A percentile compares a stretch with the other conserved stretches of the same genome.
Conservation (phyloP, 2,329 filamentous ascomycete genomes). For the Elsinoe perseae region DNA sequence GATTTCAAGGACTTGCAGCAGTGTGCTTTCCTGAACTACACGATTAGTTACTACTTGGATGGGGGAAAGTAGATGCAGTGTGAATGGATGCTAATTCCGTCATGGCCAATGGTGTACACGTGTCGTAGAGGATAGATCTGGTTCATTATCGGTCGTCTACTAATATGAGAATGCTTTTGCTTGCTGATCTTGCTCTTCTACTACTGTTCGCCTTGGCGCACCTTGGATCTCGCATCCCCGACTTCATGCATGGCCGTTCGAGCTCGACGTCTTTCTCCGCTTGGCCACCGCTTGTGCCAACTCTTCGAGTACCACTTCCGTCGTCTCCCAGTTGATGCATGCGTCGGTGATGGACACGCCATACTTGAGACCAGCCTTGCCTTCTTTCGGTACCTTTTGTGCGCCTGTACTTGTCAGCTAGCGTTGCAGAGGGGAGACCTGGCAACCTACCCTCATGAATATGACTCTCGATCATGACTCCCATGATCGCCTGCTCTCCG, state of each 20-base stretch:
- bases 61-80: slow-evolving; percentile 17
- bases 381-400: slow-evolving; percentile 86
- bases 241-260: slow-evolving; percentile 15
- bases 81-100: neutral
- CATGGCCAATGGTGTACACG: neutral
- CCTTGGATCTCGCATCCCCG: too few relatives aligned
- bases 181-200: too few relatives aligned
- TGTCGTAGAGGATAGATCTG: neutral
- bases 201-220: too few relatives aligned
- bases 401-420: slow-evolving; percentile 47
- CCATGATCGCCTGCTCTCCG: slow-evolving; percentile 84
- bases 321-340: slow-evolving; percentile 92
- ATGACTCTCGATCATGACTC: slow-evolving; percentile 98
- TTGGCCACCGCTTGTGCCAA: slow-evolving; percentile 74
- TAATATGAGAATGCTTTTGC: neutral
- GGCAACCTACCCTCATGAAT: slow-evolving; percentile 73
- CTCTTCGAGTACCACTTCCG: slow-evolving; percentile 65
- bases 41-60: slow-evolving; percentile 38
- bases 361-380: slow-evolving; percentile 76
- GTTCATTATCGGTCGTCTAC: neutral
- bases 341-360: slow-evolving; percentile 96
- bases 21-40: slow-evolving; percentile 43
- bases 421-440: neutral
- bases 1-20: slow-evolving; percentile 45
- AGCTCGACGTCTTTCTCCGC: slow-evolving; percentile 47